Conservation (phyloP, 108 stramenopile species). For the Discostella pseudostelligera region DNA sequence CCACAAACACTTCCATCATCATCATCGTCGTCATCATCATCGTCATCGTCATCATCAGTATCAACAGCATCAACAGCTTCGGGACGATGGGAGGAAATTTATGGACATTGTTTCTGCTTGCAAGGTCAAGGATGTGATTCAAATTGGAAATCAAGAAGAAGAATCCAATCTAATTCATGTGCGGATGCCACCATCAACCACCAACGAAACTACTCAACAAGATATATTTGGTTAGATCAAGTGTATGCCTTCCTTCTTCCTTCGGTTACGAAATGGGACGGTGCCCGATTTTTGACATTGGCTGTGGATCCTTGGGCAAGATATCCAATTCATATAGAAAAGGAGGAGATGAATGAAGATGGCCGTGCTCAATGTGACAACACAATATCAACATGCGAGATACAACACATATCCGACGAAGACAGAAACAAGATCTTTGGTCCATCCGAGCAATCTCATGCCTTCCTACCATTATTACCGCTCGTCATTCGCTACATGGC, state of each 20-base stretch:
- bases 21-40: too few relatives aligned
- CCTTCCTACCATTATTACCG: slow-evolving; percentile 81
- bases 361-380: background rate
- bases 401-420: too few relatives aligned
- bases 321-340: slow-evolving; percentile 38
- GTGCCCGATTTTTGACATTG: slow-evolving; percentile 72
- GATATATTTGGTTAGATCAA: slow-evolving; percentile 25
- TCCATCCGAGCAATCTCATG: slow-evolving; percentile 79
- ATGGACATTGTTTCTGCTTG: slow-evolving; percentile 54
- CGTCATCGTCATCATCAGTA: too few relatives aligned
- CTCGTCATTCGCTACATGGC: slow-evolving; percentile 52
- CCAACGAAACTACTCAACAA: too few relatives aligned
- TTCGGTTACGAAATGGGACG: slow-evolving; percentile 84
- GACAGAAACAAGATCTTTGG: slow-evolving; percentile 26
- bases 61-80: too few relatives aligned
- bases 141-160: background rate
- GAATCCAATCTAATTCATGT: too few relatives aligned
- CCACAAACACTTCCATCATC: too few relatives aligned
- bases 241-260: slow-evolving; percentile 56
- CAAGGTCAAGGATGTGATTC: slow-evolving; percentile 58
- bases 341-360: background rate
- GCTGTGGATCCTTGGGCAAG: slow-evolving; percentile 53
- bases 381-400: too few relatives aligned
- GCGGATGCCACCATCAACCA: too few relatives aligned
- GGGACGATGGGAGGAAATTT: slow-evolving; percentile 2